Evolutionary conservation across 148 eudicot genomes (phyloP).

Genomic region (Spergularia bocconei): DNA sequence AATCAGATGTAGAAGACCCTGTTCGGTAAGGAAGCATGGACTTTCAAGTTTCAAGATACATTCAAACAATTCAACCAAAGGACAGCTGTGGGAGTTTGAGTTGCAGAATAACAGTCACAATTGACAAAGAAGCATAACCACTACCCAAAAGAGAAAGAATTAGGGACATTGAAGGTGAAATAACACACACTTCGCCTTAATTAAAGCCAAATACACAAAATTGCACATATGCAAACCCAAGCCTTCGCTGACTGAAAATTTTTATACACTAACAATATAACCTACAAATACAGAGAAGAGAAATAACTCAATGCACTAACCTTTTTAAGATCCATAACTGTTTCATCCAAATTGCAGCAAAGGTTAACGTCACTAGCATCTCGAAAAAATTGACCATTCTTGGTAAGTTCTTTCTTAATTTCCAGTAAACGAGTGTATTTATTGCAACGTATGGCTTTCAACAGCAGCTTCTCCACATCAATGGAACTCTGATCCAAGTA

Average conservation of each 20-base stretch:
- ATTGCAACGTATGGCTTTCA: slow-evolving; percentile 81
- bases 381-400: slow-evolving; percentile 63
- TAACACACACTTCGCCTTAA: background rate
- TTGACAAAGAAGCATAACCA: background rate
- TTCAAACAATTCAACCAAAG: background rate
- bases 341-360: slow-evolving; percentile 43
- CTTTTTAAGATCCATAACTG: slow-evolving; percentile 41
- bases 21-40: background rate
- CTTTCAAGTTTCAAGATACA: background rate
- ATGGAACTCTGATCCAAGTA: slow-evolving; percentile 72
- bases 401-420: slow-evolving; percentile 70
- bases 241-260: background rate
- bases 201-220: background rate
- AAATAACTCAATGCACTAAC: slow-evolving; percentile 35
- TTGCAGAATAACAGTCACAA: background rate
- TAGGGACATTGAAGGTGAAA: background rate
- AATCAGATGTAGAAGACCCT: background rate
- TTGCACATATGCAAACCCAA: background rate
- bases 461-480: slow-evolving; percentile 85
- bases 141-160: background rate
- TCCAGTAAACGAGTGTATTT: slow-evolving; percentile 91
- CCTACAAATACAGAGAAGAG: slow-evolving; percentile 8
- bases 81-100: background rate
- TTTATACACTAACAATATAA: slow-evolving; percentile 16
- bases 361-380: slow-evolving; percentile 68